Conservation (phyloP, 208 protist genomes). For the Balamuthia mandrillaris region DNA sequence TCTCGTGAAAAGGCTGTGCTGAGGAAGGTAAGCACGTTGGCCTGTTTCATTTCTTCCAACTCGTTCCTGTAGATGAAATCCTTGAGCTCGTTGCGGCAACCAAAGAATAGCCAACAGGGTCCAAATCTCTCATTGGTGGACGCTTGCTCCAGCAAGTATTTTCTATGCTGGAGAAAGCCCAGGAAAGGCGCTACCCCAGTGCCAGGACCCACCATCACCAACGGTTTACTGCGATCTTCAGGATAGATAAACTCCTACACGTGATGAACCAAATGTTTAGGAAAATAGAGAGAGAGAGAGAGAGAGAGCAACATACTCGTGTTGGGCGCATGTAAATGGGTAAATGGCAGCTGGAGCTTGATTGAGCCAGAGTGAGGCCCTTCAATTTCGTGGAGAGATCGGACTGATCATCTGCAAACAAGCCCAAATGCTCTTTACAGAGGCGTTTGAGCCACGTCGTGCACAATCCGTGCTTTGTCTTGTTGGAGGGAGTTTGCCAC, state of each 20-base stretch:
- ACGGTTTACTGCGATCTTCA: background rate
- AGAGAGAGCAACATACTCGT: background rate
- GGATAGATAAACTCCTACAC: slow-evolving; percentile 44
- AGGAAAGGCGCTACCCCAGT: slow-evolving; percentile 59
- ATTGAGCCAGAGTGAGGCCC: background rate
- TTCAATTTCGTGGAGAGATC: background rate
- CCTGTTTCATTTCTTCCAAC: background rate
- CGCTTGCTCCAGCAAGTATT: background rate
- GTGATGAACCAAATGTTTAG: background rate
- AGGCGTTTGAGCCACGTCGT: slow-evolving; percentile 45
- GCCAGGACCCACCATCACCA: slow-evolving; percentile 55
- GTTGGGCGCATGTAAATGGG: background rate
- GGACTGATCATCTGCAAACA: background rate
- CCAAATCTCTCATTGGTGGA: background rate
- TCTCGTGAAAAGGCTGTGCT: background rate
- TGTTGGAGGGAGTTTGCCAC: background rate
- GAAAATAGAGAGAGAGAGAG: background rate
- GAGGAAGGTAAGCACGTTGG: background rate
- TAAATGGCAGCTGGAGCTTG: background rate
- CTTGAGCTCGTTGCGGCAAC: slow-evolving; percentile 21
- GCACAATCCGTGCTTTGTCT: background rate
- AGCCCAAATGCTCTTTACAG: too few relatives aligned
- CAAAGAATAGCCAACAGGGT: slow-evolving; percentile 31
- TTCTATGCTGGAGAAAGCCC: slow-evolving; percentile 52
- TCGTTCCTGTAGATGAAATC: slow-evolving; percentile 13